These are phyloP conservation scores for Heliosperma pusillum DNA, from an alignment of 148 eudicot genomes.

Conservation along the genomic window DNA sequence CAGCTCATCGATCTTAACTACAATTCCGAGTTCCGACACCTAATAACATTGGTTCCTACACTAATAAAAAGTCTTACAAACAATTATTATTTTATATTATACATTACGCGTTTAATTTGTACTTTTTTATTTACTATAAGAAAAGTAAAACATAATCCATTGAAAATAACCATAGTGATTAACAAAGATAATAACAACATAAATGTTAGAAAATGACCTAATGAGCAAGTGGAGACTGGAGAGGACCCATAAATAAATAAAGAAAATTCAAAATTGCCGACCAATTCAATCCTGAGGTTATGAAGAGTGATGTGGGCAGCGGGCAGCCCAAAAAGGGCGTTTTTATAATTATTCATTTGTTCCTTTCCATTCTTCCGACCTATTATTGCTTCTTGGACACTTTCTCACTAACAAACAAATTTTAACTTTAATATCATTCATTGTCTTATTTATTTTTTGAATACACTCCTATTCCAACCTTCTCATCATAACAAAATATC, in stretches of 20 bases:
- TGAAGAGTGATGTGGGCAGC: constrained; percentile 1
- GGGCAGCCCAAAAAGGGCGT: constrained; percentile 3
- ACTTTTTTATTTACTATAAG: too few relatives aligned
- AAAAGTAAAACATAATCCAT: too few relatives aligned
- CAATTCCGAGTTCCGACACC: too few relatives aligned
- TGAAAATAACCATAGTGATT: too few relatives aligned
- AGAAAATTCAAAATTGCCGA: background rate
- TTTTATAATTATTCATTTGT: background rate
- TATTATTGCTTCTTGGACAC: background rate
- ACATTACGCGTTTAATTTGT: too few relatives aligned
- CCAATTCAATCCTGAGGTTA: constrained; percentile 2
- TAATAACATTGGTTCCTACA: too few relatives aligned
- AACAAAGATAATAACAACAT: background rate
- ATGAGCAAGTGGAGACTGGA: background rate
- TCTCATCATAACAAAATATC: background rate
- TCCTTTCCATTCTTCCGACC: constrained; percentile 3
- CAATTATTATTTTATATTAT: too few relatives aligned
- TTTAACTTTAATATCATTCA: background rate
- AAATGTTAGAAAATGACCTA: background rate
- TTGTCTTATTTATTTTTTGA: background rate
- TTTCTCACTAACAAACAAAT: constrained; percentile 2
- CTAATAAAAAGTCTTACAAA: too few relatives aligned
- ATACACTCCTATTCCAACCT: background rate
- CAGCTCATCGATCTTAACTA: too few relatives aligned
- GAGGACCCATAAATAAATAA: background rate